These are phyloP conservation scores for Pisolithus albus DNA, from an alignment of 768 basidiomycete genomes.

Conservation along the genomic window DNA sequence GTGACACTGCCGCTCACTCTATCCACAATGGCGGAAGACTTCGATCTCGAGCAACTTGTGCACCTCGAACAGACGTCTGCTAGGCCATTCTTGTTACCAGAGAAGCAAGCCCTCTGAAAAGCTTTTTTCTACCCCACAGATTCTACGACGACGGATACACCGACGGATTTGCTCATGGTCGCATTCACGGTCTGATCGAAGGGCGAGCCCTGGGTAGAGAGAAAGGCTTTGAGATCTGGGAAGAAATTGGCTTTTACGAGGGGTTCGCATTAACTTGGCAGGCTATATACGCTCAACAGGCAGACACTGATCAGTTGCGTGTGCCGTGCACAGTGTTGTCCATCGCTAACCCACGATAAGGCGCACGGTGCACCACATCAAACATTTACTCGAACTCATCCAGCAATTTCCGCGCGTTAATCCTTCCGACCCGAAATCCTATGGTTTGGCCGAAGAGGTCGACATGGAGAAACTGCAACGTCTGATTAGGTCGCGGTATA, in stretches of 20 bases:
- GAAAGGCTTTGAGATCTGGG: conserved; percentile 95
- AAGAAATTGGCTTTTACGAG: conserved; percentile 91
- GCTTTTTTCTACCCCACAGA: conserved; percentile 32
- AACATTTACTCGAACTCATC: conserved; percentile 64
- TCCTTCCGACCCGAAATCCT: conserved; percentile 38
- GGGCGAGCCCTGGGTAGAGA: conserved; percentile 83
- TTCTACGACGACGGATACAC: conserved; percentile 77
- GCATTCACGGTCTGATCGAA: conserved; percentile 85
- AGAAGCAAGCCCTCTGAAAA: conserved; percentile 2
- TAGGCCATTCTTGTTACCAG: background rate
- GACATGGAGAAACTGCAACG: conserved; percentile 76
- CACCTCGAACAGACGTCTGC: conserved; percentile 58
- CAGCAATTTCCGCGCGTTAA: conserved; percentile 73
- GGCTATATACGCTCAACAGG: conserved; percentile 38
- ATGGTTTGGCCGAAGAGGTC: conserved; percentile 35
- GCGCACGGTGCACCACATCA: conserved; percentile 56
- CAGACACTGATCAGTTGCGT: conserved; percentile 44
- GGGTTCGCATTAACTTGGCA: conserved; percentile 76
- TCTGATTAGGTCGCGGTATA: conserved; percentile 84
- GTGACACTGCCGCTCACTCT: too few species aligned
- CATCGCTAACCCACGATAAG: conserved; percentile 24
- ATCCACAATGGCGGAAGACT: conserved; percentile 19
- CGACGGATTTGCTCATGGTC: conserved; percentile 78
- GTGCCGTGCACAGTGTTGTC: background rate
- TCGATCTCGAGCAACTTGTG: conserved; percentile 56